These are phyloP conservation scores for Cryphonectria naterciae DNA, from an alignment of 2,329 filamentous ascomycete species.

Conservation along the genomic window DNA sequence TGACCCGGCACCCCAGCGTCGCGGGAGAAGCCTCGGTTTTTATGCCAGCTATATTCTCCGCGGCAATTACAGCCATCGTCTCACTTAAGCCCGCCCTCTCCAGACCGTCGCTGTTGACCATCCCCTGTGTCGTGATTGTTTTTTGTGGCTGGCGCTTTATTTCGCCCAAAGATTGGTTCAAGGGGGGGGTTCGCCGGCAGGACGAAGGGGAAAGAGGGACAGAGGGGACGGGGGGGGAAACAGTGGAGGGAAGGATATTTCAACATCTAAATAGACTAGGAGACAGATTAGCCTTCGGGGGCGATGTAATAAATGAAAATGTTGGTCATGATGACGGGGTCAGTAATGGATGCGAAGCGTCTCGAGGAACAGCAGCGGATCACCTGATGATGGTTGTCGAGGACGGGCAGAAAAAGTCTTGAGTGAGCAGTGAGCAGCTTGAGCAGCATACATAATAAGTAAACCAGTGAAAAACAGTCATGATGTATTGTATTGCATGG, in stretches of 20 bases:
- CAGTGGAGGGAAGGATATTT: background rate
- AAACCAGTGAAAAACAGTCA: background rate
- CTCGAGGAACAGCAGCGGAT: background rate
- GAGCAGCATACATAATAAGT: background rate
- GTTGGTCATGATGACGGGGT: too few relatives aligned
- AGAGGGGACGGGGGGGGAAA: too few relatives aligned
- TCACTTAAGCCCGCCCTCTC: conserved; percentile 26
- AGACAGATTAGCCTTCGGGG: background rate
- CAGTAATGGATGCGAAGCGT: background rate
- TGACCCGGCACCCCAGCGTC: conserved; percentile 32
- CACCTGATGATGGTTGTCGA: background rate
- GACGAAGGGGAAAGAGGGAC: background rate
- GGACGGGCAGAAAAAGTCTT: background rate
- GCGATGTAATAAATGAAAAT: background rate
- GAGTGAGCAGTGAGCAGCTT: too few relatives aligned
- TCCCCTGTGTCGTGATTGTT: conserved; percentile 17
- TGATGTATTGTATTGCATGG: background rate
- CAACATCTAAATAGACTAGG: background rate
- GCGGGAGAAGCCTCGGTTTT: conserved; percentile 36
- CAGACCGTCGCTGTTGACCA: conserved; percentile 11
- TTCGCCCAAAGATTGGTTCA: conserved; percentile 1
- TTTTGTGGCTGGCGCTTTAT: conserved; percentile 18
- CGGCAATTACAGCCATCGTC: conserved; percentile 34
- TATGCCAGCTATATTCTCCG: conserved; percentile 36
- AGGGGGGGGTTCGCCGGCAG: background rate